Conservation (phyloP, 805 yeast genomes). For the Pichia cephalocereana region DNA sequence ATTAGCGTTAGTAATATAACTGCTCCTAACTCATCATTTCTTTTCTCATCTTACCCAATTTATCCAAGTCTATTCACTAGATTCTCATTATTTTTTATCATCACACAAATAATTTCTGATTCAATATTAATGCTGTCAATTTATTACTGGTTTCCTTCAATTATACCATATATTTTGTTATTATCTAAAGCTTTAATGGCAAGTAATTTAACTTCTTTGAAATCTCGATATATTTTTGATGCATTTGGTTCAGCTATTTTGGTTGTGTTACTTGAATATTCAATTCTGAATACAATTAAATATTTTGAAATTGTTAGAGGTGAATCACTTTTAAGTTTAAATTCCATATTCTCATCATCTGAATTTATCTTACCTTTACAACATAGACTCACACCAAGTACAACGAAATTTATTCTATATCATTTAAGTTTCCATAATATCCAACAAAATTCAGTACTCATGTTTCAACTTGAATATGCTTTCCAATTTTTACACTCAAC, state of each 20-base stretch:
- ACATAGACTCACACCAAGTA: conserved; percentile 3
- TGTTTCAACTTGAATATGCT: conserved; percentile 20
- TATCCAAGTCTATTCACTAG: background rate
- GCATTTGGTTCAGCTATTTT: conserved; percentile 20
- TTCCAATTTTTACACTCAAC: conserved; percentile 22
- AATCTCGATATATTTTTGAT: conserved; percentile 20
- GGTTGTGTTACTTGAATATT: conserved; percentile 13
- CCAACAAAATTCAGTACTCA: conserved; percentile 9
- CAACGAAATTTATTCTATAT: conserved; percentile 12
- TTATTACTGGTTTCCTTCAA: conserved; percentile 16
- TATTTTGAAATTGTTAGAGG: conserved; percentile 9
- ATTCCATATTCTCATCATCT: conserved; percentile 3
- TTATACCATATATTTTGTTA: conserved; percentile 20
- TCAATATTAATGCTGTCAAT: conserved; percentile 12
- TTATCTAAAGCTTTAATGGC: conserved; percentile 28
- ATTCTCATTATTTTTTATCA: conserved; percentile 5
- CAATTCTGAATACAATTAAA: conserved; percentile 6
- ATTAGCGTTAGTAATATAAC: background rate
- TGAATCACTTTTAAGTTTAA: conserved; percentile 2
- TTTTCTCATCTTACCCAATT: background rate
- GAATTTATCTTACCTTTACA: conserved; percentile 5
- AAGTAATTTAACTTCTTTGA: conserved; percentile 24
- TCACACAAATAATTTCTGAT: conserved; percentile 13
- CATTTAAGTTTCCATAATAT: conserved; percentile 14
- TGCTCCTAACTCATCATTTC: background rate